A percentile compares a stretch with the other conserved stretches of the same genome.
Conservation (phyloP, 1,284 basidiomycete species). For the Thecaphora thlaspeos region DNA sequence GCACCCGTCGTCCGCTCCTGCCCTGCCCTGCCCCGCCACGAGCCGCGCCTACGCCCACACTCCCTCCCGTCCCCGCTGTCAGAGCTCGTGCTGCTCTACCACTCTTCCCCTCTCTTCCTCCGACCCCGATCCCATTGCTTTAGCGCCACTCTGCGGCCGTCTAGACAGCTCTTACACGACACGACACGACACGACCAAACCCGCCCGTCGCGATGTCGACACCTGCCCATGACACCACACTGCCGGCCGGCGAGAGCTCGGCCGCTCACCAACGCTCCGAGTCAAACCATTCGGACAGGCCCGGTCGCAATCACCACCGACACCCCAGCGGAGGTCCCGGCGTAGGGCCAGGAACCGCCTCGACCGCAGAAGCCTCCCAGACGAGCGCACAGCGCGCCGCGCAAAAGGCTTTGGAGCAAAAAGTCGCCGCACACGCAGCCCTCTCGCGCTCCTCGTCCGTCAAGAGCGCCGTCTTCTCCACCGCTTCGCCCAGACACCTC, state of each 20-base stretch:
- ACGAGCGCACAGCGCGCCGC: background rate
- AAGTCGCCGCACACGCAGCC: constrained; percentile 1
- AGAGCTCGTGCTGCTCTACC: too few species aligned
- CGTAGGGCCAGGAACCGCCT: constrained; percentile 31
- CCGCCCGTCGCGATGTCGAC: too few species aligned
- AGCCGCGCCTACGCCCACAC: too few species aligned
- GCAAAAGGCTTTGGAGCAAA: constrained; percentile 1
- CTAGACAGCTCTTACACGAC: too few species aligned
- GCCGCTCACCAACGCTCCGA: background rate
- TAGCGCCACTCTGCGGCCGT: too few species aligned
- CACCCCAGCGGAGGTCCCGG: constrained; percentile 61
- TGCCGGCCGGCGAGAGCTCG: too few species aligned
- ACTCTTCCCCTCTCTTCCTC: too few species aligned
- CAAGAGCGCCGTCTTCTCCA: constrained; percentile 13
- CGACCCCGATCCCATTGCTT: too few species aligned
- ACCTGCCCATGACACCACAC: constrained; percentile 50
- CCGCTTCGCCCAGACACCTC: constrained; percentile 32
- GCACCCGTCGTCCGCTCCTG: too few species aligned
- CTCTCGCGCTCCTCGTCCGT: constrained; percentile 24
- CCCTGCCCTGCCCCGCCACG: too few species aligned
- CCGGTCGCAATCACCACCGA: constrained; percentile 66
- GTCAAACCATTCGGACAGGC: background rate
- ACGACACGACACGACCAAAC: too few species aligned
- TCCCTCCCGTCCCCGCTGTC: too few species aligned
- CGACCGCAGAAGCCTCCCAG: constrained; percentile 6